phyloP scores from a whole-genome alignment of 306 rosid species.

The Fragaria iinumae region DNA sequence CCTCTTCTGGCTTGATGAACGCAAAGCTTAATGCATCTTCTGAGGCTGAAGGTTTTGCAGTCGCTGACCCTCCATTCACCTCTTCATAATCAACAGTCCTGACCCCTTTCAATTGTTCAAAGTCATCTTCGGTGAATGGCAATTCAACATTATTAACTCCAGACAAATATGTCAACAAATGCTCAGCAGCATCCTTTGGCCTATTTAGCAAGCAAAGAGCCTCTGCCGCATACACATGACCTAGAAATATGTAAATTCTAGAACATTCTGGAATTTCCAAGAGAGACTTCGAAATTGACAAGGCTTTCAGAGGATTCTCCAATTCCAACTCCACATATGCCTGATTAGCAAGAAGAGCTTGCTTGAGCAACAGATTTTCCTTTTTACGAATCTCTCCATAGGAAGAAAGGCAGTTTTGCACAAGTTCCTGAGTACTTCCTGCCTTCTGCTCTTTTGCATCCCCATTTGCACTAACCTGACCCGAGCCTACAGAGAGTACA shows the following conservation, averaged over 20 bases:
- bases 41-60: slow-evolving; percentile 45
- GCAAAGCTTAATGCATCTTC: slow-evolving; percentile 43
- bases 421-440: slow-evolving; percentile 69
- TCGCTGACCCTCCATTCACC: slow-evolving; percentile 50
- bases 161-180: slow-evolving; percentile 63
- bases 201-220: slow-evolving; percentile 88
- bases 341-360: slow-evolving; percentile 82
- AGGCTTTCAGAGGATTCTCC: slow-evolving; percentile 78
- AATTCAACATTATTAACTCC: slow-evolving; percentile 55
- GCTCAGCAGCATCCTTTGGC: slow-evolving; percentile 83
- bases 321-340: slow-evolving; percentile 89
- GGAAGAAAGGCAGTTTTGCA: slow-evolving; percentile 74
- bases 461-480: slow-evolving; percentile 70
- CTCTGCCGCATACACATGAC: slow-evolving; percentile 90
- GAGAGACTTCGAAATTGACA: slow-evolving; percentile 60
- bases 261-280: slow-evolving; percentile 83
- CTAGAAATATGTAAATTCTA: slow-evolving; percentile 73
- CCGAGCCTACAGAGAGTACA: slow-evolving; percentile 47
- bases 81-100: slow-evolving; percentile 69
- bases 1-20: slow-evolving; percentile 92
- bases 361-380: slow-evolving; percentile 76
- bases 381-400: slow-evolving; percentile 64
- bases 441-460: slow-evolving; percentile 88
- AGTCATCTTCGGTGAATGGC: slow-evolving; percentile 85
- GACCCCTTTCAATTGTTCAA: slow-evolving; percentile 57